A percentile compares a stretch with the other conserved stretches of the same genome.
phyloP scores from a whole-genome alignment of 2,329 filamentous ascomycete genomes.

The Albifimbria verrucaria region DNA sequence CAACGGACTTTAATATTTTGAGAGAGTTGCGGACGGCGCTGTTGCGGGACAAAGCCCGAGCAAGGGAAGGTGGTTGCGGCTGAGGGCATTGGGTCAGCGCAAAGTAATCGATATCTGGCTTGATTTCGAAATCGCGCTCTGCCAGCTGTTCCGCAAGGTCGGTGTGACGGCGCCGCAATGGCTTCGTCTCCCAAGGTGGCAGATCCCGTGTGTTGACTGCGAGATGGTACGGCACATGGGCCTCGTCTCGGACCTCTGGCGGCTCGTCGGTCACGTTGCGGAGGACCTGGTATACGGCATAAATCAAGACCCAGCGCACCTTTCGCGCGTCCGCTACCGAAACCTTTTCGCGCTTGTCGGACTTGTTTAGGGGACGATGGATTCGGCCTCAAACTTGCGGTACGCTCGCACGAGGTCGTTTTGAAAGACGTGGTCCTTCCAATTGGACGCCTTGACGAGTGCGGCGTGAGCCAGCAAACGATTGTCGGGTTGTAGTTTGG shows the following conservation, averaged over 20 bases:
- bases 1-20: conserved; percentile 21
- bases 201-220: conserved; percentile 38
- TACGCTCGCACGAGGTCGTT: conserved; percentile 66
- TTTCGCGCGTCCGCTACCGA: conserved; percentile 66
- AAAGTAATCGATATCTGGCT: conserved; percentile 55
- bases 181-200: conserved; percentile 42
- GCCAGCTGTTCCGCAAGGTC: conserved; percentile 13
- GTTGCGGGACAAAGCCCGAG: conserved; percentile 25
- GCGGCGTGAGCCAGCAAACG: conserved; percentile 51
- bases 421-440: conserved; percentile 32
- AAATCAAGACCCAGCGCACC: conserved; percentile 74
- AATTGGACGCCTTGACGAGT: conserved; percentile 48
- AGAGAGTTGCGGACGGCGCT: conserved; percentile 32
- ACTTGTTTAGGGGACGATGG: conserved; percentile 46
- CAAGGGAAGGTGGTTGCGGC: conserved; percentile 24
- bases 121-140: conserved; percentile 42
- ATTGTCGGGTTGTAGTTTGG: conserved; percentile 44
- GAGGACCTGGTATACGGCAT: conserved; percentile 70
- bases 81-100: conserved; percentile 35
- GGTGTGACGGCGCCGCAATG: conserved; percentile 24
- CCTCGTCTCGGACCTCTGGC: conserved; percentile 55
- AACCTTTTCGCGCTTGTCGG: conserved; percentile 52
- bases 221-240: conserved; percentile 55
- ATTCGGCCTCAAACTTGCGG: conserved; percentile 64
- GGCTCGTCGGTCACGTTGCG: conserved; percentile 60